Evolutionary conservation across 495 filamentous ascomycete species (phyloP).

Genomic region (Lepidopterella palustris): DNA sequence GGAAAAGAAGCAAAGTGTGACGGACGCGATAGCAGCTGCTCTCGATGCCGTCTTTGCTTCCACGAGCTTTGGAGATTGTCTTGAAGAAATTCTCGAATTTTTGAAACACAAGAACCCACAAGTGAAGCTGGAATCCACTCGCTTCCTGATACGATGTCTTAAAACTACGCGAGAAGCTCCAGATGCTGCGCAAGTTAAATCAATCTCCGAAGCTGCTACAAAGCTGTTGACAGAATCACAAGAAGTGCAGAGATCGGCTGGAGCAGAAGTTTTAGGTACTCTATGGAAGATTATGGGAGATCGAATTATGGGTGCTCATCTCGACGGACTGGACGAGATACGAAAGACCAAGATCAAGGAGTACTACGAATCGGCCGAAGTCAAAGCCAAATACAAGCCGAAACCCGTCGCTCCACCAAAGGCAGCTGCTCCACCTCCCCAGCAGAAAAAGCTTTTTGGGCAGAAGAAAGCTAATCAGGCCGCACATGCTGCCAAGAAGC

Average conservation of each 20-base stretch:
- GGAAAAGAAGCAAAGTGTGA: slow-evolving; percentile 88
- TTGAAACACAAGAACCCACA: slow-evolving; percentile 94
- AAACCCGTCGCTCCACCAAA: slow-evolving; percentile 70
- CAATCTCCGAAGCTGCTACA: slow-evolving; percentile 76
- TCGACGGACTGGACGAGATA: slow-evolving; percentile 95
- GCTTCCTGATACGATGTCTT: slow-evolving; percentile 82
- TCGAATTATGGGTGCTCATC: slow-evolving; percentile 86
- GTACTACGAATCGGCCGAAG: slow-evolving; percentile 83
- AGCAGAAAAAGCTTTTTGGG: slow-evolving; percentile 34
- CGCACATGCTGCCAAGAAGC: slow-evolving; percentile 45
- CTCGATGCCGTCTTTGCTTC: slow-evolving; percentile 80
- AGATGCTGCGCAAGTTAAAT: slow-evolving; percentile 71
- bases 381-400: slow-evolving; percentile 95
- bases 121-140: slow-evolving; percentile 89
- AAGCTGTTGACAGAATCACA: slow-evolving; percentile 85
- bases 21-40: slow-evolving; percentile 78
- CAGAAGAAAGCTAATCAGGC: slow-evolving; percentile 21
- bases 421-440: slow-evolving; percentile 41
- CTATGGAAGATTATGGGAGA: slow-evolving; percentile 99
- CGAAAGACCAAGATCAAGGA: slow-evolving; percentile 95
- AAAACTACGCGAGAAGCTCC: slow-evolving; percentile 78
- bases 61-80: slow-evolving; percentile 70
- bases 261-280: slow-evolving; percentile 86
- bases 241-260: slow-evolving; percentile 76
- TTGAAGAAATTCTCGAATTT: slow-evolving; percentile 82